Evolutionary conservation across 2,329 filamentous ascomycete species (phyloP), one percentile per base, ranked within the genome.

Genomic region (Cytospora mali): DNA sequence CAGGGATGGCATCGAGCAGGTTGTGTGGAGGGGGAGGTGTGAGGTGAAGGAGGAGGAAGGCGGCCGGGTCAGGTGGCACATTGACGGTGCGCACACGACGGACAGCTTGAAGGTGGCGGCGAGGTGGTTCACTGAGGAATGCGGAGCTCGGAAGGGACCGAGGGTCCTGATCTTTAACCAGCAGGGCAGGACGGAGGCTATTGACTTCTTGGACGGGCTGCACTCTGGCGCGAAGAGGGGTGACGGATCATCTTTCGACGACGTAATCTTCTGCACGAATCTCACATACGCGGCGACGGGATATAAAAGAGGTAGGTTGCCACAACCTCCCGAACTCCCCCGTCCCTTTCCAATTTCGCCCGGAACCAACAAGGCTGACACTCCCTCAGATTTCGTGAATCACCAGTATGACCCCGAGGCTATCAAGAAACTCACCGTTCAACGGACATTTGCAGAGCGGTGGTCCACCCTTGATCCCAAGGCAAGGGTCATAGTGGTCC

Each of bases 1-100:
- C 71, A 77, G 87, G 27, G 80, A 84, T 16, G 95, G 93, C 0
- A 79, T 99, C 1, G 88, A 94, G 72, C 77, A 85, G 68, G 89
- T 92, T 2, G 84, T 87, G 3, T 90, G 93, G 79, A 84, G 92
- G 48, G 95, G 94, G 4, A 84, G 95, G 52, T 97, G 93, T 71
- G 85, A 89, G 67, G 77, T 82, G 48, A 85, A 83, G 69, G 68
- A 75, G 4, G 83, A 86, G 65, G 68, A 75, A 3, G 83, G 86
- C 64, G 80, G 79, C 3, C 71, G 71, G 2, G 79, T 96, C 6
- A 82, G 81, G 18, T 99, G 94, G 93, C 90, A 93, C 71, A 85
- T 99, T 23, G 95, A 99, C 72, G 93, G 95, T 10, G 95, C 93
- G 2, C 95, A 99, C 75, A 99, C 94, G 0, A 81, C 90, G 4